Evolutionary conservation across 805 yeast genomes (phyloP).

Genomic region (Candida boleticola): DNA sequence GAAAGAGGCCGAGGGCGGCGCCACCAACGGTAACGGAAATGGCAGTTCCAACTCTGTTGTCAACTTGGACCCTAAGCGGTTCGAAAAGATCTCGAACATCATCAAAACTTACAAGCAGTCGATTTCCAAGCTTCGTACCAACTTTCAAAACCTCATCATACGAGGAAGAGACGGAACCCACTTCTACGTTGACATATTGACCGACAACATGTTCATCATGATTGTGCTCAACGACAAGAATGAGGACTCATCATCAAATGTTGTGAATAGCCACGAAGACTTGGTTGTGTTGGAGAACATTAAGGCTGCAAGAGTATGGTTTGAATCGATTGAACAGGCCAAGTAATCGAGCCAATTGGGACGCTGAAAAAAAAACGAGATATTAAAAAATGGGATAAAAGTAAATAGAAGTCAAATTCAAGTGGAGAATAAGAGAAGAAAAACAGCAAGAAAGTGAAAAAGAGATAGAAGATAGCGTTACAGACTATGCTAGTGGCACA

Average conservation of each 20-base stretch:
- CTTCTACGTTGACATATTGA: constrained; percentile 52
- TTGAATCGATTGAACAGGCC: constrained; percentile 42
- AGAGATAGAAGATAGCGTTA: no score
- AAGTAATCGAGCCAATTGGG: not conserved
- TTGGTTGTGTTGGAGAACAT: constrained; percentile 55
- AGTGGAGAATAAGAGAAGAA: not conserved
- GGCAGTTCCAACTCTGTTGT: constrained; percentile 13
- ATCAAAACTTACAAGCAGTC: constrained; percentile 94
- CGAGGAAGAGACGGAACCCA: constrained; percentile 53
- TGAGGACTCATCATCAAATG: not conserved
- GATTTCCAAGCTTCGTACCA: constrained; percentile 81
- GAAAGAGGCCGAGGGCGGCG: constrained; percentile 5
- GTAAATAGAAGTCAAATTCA: no score
- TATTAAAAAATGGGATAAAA: not conserved
- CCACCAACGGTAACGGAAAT: constrained; percentile 10
- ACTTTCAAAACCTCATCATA: constrained; percentile 72
- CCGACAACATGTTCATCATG: constrained; percentile 62
- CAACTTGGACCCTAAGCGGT: constrained; percentile 80
- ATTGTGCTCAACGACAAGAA: constrained; percentile 49
- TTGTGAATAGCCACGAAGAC: constrained; percentile 37
- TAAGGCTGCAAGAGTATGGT: constrained; percentile 54
- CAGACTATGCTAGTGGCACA: no score
- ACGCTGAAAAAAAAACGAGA: not conserved
- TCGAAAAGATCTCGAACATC: constrained; percentile 90
- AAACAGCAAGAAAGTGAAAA: no score